Conservation (phyloP, 495 filamentous ascomycete species). For the Entonaema liquescens region DNA sequence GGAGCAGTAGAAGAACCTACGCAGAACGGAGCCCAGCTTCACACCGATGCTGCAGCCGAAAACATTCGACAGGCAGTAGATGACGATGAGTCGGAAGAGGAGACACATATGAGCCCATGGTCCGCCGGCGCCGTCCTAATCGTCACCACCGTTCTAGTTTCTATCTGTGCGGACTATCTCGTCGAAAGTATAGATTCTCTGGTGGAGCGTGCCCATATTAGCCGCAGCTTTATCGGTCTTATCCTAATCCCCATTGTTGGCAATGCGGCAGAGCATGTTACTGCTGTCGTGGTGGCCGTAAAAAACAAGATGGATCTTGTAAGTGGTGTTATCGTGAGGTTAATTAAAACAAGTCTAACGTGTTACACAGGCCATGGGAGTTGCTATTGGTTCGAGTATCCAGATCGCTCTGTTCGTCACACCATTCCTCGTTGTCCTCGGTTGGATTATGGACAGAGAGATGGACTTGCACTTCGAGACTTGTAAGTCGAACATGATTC, state of each 20-base stretch:
- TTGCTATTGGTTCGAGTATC: slow-evolving; percentile 91
- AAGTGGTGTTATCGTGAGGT: slow-evolving; percentile 1
- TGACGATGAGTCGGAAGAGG: slow-evolving; percentile 58
- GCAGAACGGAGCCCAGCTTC: slow-evolving; percentile 36
- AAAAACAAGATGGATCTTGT: slow-evolving; percentile 96
- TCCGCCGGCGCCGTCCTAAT: slow-evolving; percentile 79
- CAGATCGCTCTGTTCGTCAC: slow-evolving; percentile 96
- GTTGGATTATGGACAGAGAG: slow-evolving; percentile 78
- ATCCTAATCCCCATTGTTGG: slow-evolving; percentile 96
- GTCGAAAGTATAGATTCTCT: slow-evolving; percentile 93
- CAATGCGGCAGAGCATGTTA: slow-evolving; percentile 97
- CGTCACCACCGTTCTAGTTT: slow-evolving; percentile 81
- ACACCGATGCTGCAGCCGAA: slow-evolving; percentile 42
- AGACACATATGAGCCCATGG: slow-evolving; percentile 70
- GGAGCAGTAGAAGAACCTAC: slow-evolving; percentile 32
- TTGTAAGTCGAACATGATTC: slow-evolving; percentile 46
- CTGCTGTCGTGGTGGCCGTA: slow-evolving; percentile 87
- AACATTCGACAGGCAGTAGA: slow-evolving; percentile 11
- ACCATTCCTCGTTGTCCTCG: slow-evolving; percentile 87
- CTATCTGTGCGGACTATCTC: slow-evolving; percentile 91
- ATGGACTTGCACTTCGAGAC: slow-evolving; percentile 94
- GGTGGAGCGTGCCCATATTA: slow-evolving; percentile 83
- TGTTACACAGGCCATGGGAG: slow-evolving; percentile 74
- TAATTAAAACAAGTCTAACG: slow-evolving; percentile 5
- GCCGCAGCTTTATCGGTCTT: slow-evolving; percentile 95